These are phyloP conservation scores for Sarocladium kiliense DNA, from an alignment of 2,329 filamentous ascomycete genomes.

Conservation along the genomic window DNA sequence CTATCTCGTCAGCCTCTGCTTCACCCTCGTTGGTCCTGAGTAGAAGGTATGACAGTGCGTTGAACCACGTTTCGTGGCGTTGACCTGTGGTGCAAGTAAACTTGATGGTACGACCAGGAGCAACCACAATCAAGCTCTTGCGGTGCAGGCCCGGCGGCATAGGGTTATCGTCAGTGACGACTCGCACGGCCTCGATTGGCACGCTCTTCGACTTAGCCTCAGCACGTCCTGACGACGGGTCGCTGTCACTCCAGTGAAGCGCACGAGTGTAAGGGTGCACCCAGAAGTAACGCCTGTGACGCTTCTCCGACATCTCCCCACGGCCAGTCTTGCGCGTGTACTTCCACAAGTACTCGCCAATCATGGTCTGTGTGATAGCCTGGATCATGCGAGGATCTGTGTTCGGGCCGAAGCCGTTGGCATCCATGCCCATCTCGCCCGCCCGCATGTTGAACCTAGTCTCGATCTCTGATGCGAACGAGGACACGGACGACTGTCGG, in stretches of 20 bases:
- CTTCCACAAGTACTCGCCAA: constrained; percentile 98
- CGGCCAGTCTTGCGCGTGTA: constrained; percentile 95
- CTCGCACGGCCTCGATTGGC: constrained; percentile 84
- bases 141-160: constrained; percentile 91
- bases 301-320: constrained; percentile 79
- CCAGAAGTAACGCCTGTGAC: constrained; percentile 97
- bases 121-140: constrained; percentile 87
- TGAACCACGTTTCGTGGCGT: constrained; percentile 97
- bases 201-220: constrained; percentile 84
- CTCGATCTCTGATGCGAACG: constrained; percentile 92
- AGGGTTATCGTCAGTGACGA: constrained; percentile 90
- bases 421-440: constrained; percentile 47
- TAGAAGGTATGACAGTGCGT: constrained; percentile 88
- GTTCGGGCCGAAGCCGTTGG: constrained; percentile 58
- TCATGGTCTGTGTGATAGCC: constrained; percentile 99
- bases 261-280: constrained; percentile 96
- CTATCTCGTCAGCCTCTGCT: constrained; percentile 54
- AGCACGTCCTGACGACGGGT: constrained; percentile 75
- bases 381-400: constrained; percentile 98
- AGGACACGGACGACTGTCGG: constrained; percentile 79
- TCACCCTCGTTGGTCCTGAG: constrained; percentile 68
- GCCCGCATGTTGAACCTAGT: constrained; percentile 75
- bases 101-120: constrained; percentile 82
- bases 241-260: constrained; percentile 91
- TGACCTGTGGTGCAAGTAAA: constrained; percentile 93